These are phyloP conservation scores for Rosa chinensis DNA, from an alignment of 306 rosid genomes.

Conservation along the genomic window DNA sequence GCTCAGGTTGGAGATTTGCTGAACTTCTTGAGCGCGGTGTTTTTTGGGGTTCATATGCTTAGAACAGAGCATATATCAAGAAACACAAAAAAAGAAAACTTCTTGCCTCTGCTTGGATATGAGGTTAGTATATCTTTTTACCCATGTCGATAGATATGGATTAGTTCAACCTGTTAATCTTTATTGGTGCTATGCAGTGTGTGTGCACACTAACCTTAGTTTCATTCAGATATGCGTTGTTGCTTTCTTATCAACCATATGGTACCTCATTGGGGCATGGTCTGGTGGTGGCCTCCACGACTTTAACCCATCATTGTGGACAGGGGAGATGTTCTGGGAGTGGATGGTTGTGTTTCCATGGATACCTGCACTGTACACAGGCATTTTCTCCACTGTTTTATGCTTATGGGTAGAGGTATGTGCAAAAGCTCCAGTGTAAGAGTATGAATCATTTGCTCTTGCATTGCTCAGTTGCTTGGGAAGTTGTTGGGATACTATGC, in stretches of 20 bases:
- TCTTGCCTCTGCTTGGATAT: constrained; percentile 67
- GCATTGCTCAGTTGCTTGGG: background rate
- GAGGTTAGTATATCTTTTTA: constrained; percentile 44
- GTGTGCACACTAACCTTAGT: constrained; percentile 14
- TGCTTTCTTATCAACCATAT: constrained; percentile 50
- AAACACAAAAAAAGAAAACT: constrained; percentile 53
- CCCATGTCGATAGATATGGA: background rate
- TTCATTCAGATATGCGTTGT: constrained; percentile 56
- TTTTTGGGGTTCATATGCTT: constrained; percentile 75
- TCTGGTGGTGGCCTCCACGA: constrained; percentile 37
- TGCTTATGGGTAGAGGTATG: constrained; percentile 83
- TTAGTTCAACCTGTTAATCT: constrained; percentile 1
- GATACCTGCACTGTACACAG: constrained; percentile 78
- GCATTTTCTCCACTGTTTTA: constrained; percentile 66
- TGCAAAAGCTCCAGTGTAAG: background rate
- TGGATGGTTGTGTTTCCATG: constrained; percentile 70
- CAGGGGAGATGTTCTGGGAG: constrained; percentile 46
- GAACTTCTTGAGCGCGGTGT: constrained; percentile 66
- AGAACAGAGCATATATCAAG: constrained; percentile 73
- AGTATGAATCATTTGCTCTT: background rate
- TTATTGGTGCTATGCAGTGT: background rate
- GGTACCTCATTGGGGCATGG: constrained; percentile 57
- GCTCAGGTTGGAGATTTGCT: constrained; percentile 74
- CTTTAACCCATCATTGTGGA: constrained; percentile 47
- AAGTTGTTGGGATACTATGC: background rate